Conservation (phyloP, 2,329 filamentous ascomycete genomes). For the Aspergillus sp. region DNA sequence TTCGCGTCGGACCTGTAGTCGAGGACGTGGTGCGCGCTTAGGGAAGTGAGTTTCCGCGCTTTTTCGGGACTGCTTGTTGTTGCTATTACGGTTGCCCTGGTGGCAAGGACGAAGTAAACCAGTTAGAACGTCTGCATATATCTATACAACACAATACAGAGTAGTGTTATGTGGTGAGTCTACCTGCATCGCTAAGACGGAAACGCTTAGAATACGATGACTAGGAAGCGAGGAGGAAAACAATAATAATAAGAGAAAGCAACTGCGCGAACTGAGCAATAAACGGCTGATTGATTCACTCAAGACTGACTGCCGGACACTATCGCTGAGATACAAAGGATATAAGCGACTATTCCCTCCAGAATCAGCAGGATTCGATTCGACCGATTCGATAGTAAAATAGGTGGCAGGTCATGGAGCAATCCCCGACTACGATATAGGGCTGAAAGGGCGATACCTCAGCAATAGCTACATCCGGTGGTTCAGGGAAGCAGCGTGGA, state of each 20-base stretch:
- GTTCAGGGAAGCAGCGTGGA: constrained; percentile 35
- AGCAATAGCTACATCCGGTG: constrained; percentile 35
- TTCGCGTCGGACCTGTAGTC: constrained; percentile 47
- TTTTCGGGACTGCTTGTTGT: constrained; percentile 49
- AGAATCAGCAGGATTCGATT: constrained; percentile 44
- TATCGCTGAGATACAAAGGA: too few species aligned
- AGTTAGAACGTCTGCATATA: too few species aligned
- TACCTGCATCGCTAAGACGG: constrained; percentile 43
- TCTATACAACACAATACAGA: too few species aligned
- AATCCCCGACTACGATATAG: not conserved
- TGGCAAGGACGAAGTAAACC: constrained; percentile 32
- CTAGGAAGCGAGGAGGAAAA: too few species aligned
- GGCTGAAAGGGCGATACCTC: constrained; percentile 30
- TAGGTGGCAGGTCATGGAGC: too few species aligned
- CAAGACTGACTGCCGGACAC: too few species aligned
- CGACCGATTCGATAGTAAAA: too few species aligned
- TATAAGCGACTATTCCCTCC: constrained; percentile 25
- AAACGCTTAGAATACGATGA: constrained; percentile 48
- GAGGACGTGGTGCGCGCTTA: constrained; percentile 50
- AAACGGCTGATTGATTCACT: constrained; percentile 37
- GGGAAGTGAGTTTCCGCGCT: constrained; percentile 41
- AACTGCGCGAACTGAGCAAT: too few species aligned
- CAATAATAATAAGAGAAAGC: too few species aligned
- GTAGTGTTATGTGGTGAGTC: not conserved
- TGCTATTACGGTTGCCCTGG: constrained; percentile 50